These are phyloP conservation scores for Suillus occidentalis DNA, from an alignment of 768 basidiomycete genomes.

Conservation along the genomic window DNA sequence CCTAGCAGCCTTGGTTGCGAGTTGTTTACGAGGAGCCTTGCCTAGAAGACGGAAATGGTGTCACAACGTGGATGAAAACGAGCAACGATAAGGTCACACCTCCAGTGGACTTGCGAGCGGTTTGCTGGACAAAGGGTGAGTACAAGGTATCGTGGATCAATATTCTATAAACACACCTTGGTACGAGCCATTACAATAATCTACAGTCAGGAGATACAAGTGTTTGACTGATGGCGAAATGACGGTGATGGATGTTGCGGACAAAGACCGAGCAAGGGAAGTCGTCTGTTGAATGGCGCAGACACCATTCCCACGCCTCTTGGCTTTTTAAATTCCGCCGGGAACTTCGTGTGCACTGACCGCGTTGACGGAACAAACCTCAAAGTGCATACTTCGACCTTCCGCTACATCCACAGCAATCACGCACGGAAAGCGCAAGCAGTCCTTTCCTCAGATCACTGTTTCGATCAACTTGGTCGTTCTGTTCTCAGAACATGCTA, in stretches of 20 bases:
- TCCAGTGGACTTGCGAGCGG: conserved; percentile 99
- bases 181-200: conserved; percentile 73
- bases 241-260: conserved; percentile 11
- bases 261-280: conserved; percentile 6
- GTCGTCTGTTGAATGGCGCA: conserved; percentile 20
- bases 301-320: conserved; percentile 29
- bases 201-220: not conserved
- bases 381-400: not conserved
- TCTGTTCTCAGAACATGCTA: not conserved
- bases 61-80: conserved; percentile 17
- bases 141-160: conserved; percentile 8
- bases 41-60: conserved; percentile 44
- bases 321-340: conserved; percentile 28
- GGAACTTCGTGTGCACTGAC: conserved; percentile 30
- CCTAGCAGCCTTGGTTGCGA: conserved; percentile 93
- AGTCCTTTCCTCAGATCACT: too few species aligned
- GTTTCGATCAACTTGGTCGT: not conserved
- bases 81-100: conserved; percentile 48
- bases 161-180: conserved; percentile 51
- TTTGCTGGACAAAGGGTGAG: conserved; percentile 63
- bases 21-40: conserved; percentile 90
- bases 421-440: not conserved
- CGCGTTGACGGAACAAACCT: conserved; percentile 10
- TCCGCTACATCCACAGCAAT: not conserved
- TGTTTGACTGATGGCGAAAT: not conserved